Base-by-base conservation (phyloP, 164 flowering plant genomes). In the Malania oleifera region DNA sequence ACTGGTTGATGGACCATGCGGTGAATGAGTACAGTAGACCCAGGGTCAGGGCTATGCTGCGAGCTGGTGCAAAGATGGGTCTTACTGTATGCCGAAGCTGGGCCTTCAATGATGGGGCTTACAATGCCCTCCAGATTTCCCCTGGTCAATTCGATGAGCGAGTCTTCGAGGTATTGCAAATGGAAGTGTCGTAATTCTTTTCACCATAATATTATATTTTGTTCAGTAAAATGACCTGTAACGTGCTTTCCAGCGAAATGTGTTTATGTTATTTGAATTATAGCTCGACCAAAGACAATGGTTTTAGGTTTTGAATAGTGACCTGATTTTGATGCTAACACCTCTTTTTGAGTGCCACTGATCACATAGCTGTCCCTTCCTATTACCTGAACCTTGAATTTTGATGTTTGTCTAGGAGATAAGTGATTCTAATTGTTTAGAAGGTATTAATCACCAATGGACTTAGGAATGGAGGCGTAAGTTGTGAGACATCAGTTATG, bases 41-140 rank as follows among this genome's bases (percentile, higher is more conserved):
- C 3, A 82, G 83, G 67, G 81, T 93, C 14, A 63, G 79, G 31
- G 79, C 68, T 22, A 82, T 93, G 80, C 67, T 93, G 35, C 81
- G 77, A 62, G 73, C 80, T 12, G 99, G 89, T 19, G 81, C 89
- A 0, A 85, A 80, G 74, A 86, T 93, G 97, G 99, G 97, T 61
- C 82, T 93, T 23, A 82, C 96, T 19, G 99, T 93, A 37, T 93
- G 99, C 58, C 67, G 99, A 56, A 83, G 97, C 63, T 93, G 99
- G 99, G 99, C 99, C n/a, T 93, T 93, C 70, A 93, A 85, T 71
- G 99, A 93, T 75, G 99, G 96, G 25, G 80, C 63, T 13, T 85
- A 90, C 63, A 79, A 85, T 77, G 95, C 99, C 26, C 89, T 93
- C 20, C 99, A 93, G 77, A 67, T 82, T 60, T 75, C 95, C 18